Percentiles rank a stretch among this genome's conserved stretches.
These are phyloP conservation scores for Tillandsia leiboldiana DNA, from an alignment of 176 grass and related monocot species.

Conservation along the genomic window DNA sequence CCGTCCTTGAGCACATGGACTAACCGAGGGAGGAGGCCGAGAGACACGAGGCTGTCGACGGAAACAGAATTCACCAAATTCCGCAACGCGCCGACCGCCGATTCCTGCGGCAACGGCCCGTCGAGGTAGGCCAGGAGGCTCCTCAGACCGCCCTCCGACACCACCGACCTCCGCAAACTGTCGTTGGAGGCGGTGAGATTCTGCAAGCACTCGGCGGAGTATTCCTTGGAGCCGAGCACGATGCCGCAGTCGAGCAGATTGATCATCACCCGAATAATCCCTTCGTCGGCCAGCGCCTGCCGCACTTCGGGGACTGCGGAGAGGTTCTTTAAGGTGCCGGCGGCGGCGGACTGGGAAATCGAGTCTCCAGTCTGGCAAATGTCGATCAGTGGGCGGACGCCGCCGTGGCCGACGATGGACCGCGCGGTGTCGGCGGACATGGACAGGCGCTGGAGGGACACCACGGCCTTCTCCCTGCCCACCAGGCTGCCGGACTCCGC, in stretches of 20 bases:
- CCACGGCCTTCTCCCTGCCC: conserved; percentile 79
- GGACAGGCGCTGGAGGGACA: conserved; percentile 72
- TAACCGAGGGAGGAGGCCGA: conserved; percentile 69
- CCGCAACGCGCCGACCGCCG: conserved; percentile 56
- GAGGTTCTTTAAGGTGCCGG: conserved; percentile 74
- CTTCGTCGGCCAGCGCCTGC: conserved; percentile 71
- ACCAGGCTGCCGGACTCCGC: conserved; percentile 72
- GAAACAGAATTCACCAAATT: conserved; percentile 61
- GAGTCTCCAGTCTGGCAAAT: conserved; percentile 79
- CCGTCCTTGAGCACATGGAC: conserved; percentile 71
- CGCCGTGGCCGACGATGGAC: conserved; percentile 59
- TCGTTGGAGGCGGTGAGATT: conserved; percentile 73
- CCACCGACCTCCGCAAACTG: conserved; percentile 50
- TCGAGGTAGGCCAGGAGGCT: conserved; percentile 79
- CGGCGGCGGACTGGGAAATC: conserved; percentile 60
- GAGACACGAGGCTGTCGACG: conserved; percentile 51
- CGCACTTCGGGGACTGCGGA: conserved; percentile 63
- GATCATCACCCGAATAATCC: conserved; percentile 81
- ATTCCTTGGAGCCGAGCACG: conserved; percentile 83
- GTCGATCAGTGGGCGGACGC: conserved; percentile 75
- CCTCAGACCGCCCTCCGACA: conserved; percentile 70
- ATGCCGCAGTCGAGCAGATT: conserved; percentile 54
- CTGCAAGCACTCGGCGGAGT: conserved; percentile 81
- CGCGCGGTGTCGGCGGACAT: conserved; percentile 69
- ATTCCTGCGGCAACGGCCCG: conserved; percentile 62